A percentile compares a stretch with the other conserved stretches of the same genome.
Evolutionary conservation across 2,329 filamentous ascomycete species (phyloP).

Genomic region (Escovopsis sp.): DNA sequence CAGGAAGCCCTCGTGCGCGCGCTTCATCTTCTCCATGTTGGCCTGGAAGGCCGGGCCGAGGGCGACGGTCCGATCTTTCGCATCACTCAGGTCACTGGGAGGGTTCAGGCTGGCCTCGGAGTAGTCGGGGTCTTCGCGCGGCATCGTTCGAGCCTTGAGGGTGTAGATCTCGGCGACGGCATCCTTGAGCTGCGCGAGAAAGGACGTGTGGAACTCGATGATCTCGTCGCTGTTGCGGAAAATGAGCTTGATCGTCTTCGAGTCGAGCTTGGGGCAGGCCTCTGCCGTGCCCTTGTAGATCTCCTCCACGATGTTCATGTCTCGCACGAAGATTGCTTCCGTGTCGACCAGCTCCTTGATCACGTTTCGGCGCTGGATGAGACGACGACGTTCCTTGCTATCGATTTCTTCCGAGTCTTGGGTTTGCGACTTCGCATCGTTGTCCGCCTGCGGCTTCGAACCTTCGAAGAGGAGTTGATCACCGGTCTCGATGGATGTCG

Average conservation of each 20-base stretch:
- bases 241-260: constrained; percentile 74
- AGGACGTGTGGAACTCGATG: constrained; percentile 68
- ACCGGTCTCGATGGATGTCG: constrained; percentile 27
- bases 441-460: constrained; percentile 23
- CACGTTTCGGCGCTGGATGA: constrained; percentile 67
- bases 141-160: constrained; percentile 34
- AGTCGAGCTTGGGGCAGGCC: constrained; percentile 63
- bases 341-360: constrained; percentile 90
- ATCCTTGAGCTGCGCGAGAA: constrained; percentile 68
- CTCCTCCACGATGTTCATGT: constrained; percentile 95
- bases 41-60: constrained; percentile 39
- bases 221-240: constrained; percentile 91
- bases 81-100: constrained; percentile 31
- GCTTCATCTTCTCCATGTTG: constrained; percentile 46
- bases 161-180: constrained; percentile 69
- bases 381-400: constrained; percentile 49
- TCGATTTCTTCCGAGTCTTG: constrained; percentile 27
- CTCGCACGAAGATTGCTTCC: constrained; percentile 76
- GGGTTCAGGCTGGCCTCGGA: constrained; percentile 26
- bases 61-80: constrained; percentile 35
- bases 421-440: constrained; percentile 18
- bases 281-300: constrained; percentile 93
- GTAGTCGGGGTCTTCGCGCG: constrained; percentile 26
- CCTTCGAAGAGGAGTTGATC: constrained; percentile 26
- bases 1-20: constrained; percentile 45